Evolutionary conservation across 1,139 yeast genomes (phyloP).

Genomic region (Debaryomyces nepalensis): DNA sequence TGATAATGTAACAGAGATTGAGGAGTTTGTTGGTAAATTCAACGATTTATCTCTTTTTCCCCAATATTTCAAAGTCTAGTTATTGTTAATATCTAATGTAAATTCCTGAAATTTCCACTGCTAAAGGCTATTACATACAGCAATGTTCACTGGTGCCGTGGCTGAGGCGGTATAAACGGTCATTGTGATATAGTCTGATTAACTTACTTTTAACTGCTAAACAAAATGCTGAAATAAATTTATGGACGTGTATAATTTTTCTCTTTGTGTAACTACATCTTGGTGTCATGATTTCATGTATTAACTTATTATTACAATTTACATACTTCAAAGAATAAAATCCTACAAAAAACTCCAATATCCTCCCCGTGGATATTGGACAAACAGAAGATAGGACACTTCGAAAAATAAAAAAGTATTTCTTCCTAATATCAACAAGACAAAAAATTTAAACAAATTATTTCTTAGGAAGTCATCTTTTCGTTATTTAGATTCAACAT

Average conservation of each 20-base stretch:
- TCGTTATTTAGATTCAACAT: constrained; percentile 1
- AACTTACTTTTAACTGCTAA: constrained; percentile 7
- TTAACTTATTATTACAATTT: constrained; percentile 9
- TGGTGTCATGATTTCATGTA: background rate
- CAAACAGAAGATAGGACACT: background rate
- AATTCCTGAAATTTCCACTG: background rate
- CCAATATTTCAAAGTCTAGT: constrained; percentile 94
- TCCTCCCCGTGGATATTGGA: constrained; percentile 4
- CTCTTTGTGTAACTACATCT: constrained; percentile 7
- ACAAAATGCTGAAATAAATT: constrained; percentile 7
- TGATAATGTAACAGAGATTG: constrained; percentile 90
- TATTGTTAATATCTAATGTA: constrained; percentile 25
- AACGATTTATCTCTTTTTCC: constrained; percentile 89
- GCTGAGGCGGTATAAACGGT: constrained; percentile 72
- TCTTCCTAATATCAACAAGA: background rate
- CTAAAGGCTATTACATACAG: constrained; percentile 53
- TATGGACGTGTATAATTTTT: constrained; percentile 5
- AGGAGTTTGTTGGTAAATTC: constrained; percentile 93
- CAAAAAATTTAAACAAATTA: background rate
- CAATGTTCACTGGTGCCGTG: constrained; percentile 97
- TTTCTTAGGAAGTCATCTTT: background rate
- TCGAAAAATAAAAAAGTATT: background rate
- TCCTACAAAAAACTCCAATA: constrained; percentile 3
- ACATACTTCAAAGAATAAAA: constrained; percentile 9
- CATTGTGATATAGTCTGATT: constrained; percentile 28